A percentile compares a stretch with the other conserved stretches of the same genome.
Conservation (phyloP, 345 rosid genomes). For the Heritiera fomes region DNA sequence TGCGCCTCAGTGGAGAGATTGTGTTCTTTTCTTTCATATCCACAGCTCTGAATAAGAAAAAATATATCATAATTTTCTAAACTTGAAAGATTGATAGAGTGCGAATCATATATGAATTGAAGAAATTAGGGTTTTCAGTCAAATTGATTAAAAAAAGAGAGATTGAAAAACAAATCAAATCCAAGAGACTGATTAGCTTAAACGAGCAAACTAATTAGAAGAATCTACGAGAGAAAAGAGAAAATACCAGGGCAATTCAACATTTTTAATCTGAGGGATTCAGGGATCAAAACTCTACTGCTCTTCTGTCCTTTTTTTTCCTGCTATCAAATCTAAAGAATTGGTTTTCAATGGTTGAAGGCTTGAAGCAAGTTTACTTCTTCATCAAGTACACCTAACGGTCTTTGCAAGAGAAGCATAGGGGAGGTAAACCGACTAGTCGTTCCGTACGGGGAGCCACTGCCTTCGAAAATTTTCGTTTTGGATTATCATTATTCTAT, state of each 20-base stretch:
- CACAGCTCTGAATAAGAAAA: conserved; percentile 32
- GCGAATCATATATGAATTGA: background rate
- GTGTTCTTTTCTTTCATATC: conserved; percentile 82
- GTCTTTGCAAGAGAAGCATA: background rate
- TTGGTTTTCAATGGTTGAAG: background rate
- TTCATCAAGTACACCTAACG: background rate
- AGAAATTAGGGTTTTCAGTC: conserved; percentile 8
- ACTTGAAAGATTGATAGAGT: background rate
- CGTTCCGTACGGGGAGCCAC: background rate
- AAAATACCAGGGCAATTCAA: conserved; percentile 14
- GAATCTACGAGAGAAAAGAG: background rate
- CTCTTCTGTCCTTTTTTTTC: background rate
- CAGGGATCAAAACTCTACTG: background rate
- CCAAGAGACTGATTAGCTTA: background rate
- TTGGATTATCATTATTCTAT: no score
- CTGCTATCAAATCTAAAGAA: background rate
- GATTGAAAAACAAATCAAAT: background rate
- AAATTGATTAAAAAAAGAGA: background rate
- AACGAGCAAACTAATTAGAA: background rate
- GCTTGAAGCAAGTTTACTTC: background rate
- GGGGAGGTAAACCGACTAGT: background rate
- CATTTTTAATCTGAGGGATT: background rate
- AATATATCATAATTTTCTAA: background rate
- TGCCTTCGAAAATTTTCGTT: background rate
- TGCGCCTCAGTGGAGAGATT: conserved; percentile 59